Base-by-base conservation (phyloP, 2,329 filamentous ascomycete genomes). In the Pleurostoma richardsiae region DNA sequence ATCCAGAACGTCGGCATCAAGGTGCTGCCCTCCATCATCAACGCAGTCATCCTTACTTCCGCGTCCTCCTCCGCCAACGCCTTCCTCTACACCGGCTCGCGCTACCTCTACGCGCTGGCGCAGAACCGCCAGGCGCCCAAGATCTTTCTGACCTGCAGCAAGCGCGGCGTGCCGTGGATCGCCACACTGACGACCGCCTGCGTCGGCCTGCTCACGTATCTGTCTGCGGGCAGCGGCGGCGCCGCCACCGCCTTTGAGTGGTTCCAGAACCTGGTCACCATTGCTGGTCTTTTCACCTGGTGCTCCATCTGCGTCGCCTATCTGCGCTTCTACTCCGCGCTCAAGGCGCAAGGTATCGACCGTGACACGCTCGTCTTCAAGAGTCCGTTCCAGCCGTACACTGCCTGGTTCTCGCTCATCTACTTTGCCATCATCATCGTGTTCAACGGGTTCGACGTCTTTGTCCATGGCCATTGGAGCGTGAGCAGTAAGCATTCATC, bases 81-180 rank as follows among this genome's bases (percentile, higher is more conserved):
- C 45, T 43, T 36, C 30, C 31, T 52, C 30, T 41, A 47, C 4
- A 39, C 49, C 5, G 40, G 40, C 10, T 36, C 29, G n/a, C 41
- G 45, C 7, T 30, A 27, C 19, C 45, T 47, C 3, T 80, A 79
- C 57, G 76, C 71, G n/a, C 66, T 81, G 6, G 76, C 55, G 0
- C 46, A 51, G 30, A 74, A 77, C 50, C 70, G 73, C 26, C 71
- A 76, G 53, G 75, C 74, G 0, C 76, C 56, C 47, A 65, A 54
- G 47, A 38, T 79, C 40, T 64, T 80, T 30, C 33, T 36, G 8
- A 69, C 67, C 1, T 77, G 73, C 52, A 79, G 71, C 4, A 69
- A 61, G 39, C 61, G 61, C 28, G 79, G 79, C 19, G 76, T 86
- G 2, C 83, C 83, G 27, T 43, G 30, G 8, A 5, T 30, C 8